A percentile compares a stretch with the other conserved stretches of the same genome.
Conservation (phyloP, 2,329 filamentous ascomycete genomes). For the Thelonectria blattea region DNA sequence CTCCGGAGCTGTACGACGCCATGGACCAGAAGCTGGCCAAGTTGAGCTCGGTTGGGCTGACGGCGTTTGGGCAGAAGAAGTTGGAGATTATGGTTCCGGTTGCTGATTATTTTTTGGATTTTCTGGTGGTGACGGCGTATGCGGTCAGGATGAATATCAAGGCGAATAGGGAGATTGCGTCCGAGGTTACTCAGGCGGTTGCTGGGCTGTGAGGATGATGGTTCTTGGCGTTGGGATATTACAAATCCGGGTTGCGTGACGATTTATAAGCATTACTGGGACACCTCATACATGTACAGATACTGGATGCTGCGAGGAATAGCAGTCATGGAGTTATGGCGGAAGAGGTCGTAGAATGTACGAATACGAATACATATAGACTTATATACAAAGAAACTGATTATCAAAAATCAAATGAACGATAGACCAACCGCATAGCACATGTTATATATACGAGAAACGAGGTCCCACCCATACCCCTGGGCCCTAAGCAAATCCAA, state of each 20-base stretch:
- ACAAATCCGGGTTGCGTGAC: too few relatives aligned
- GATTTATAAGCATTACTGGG: too few relatives aligned
- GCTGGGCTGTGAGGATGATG: slow-evolving; percentile 1
- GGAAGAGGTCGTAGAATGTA: too few relatives aligned
- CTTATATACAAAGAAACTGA: background rate
- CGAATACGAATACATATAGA: background rate
- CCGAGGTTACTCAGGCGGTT: slow-evolving; percentile 13
- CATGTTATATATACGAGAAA: background rate
- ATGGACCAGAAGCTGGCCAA: slow-evolving; percentile 29
- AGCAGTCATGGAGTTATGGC: too few relatives aligned
- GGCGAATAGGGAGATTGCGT: slow-evolving; percentile 15
- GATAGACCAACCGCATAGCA: too few relatives aligned
- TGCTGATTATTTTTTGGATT: slow-evolving; percentile 31
- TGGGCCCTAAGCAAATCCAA: slow-evolving; percentile 3
- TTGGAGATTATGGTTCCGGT: slow-evolving; percentile 29
- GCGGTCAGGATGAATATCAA: slow-evolving; percentile 16
- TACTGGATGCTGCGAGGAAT: too few relatives aligned
- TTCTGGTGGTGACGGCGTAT: slow-evolving; percentile 31
- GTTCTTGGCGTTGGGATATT: too few relatives aligned
- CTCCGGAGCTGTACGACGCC: slow-evolving; percentile 28
- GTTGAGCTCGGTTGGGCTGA: slow-evolving; percentile 25
- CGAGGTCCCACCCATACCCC: background rate
- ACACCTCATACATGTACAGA: too few relatives aligned
- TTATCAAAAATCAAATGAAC: too few relatives aligned
- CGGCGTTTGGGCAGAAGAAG: slow-evolving; percentile 26